Evolutionary conservation across 208 protist species (phyloP).

Genomic region (Novymonas esmeraldas): DNA sequence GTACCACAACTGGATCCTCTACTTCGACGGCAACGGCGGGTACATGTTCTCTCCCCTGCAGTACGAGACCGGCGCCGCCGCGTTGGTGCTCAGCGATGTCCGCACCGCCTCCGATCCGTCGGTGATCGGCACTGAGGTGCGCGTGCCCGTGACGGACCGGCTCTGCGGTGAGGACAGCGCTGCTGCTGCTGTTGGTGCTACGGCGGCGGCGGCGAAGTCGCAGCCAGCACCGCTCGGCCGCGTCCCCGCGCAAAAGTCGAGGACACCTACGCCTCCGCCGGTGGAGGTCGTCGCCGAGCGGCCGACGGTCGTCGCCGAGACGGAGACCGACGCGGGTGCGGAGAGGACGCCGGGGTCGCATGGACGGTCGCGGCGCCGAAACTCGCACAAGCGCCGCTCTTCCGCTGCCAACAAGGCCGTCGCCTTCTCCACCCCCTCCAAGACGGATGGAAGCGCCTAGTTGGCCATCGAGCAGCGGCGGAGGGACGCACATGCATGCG

Average conservation of each 20-base stretch:
- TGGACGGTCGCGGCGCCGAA: too few species aligned
- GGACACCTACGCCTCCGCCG: not conserved
- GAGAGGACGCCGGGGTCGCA: too few species aligned
- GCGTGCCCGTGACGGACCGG: conserved; percentile 27
- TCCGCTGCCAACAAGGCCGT: too few species aligned
- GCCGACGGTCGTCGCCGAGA: not conserved
- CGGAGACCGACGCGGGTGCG: not conserved
- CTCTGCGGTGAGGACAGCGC: conserved; percentile 1
- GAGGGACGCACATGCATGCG: too few species aligned
- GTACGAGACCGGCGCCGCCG: conserved; percentile 29
- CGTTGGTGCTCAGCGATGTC: conserved; percentile 26
- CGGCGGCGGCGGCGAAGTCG: not conserved
- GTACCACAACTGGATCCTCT: conserved; percentile 86
- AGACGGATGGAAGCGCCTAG: too few species aligned
- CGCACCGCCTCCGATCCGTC: conserved; percentile 29
- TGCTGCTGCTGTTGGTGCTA: too few species aligned
- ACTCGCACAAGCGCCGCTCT: too few species aligned
- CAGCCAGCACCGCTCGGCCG: not conserved
- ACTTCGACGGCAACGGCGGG: conserved; percentile 74
- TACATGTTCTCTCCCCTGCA: conserved; percentile 75
- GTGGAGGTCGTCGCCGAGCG: not conserved
- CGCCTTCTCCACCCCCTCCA: too few species aligned
- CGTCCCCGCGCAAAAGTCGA: not conserved
- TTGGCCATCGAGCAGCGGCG: too few species aligned
- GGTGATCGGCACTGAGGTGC: conserved; percentile 37